Evolutionary conservation across 1,139 yeast species (phyloP), one percentile per base, ranked within the genome.

Genomic region (Candida albicans): DNA sequence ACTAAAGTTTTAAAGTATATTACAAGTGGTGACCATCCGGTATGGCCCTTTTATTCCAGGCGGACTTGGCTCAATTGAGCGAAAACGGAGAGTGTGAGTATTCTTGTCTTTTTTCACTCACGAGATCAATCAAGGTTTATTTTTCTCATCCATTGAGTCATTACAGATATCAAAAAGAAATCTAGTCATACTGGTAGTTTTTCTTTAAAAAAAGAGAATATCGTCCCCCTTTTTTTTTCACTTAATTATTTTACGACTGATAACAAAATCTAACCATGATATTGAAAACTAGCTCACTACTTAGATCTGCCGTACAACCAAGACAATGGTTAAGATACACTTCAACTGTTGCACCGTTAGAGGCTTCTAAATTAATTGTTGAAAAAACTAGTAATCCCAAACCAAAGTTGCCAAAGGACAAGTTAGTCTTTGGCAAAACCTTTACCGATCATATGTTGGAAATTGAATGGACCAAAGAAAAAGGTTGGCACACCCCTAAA

Each of bases 391-490:
- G 73, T 22, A 57, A 71, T 6, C 95, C 96, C 42, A 87, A 87
- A 64, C 58, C 65, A n/a, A 81, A 81, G 47, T 71, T 84, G 42
- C 84, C 96, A 41, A 83, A 85, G 51, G 91, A 87, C 33, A 62
- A 87, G 58, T 79, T 93, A 59, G 83, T 81, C 33, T 93, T 93
- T 64, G 99, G 99, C 48, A 81, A 84, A 61, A 68, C 87, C 9
- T 89, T 91, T 73, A 86, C 96, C 41, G 77, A 93, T 67, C 98
- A 93, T 65, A 93, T 93, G 88, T 73, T 93, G 61, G 81, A 88
- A 55, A 70, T 89, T 42, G 95, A 89, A 61, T 93, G 97, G 96
- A 81, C 81, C 48, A 73, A 73, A 18, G 73, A 74, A 47, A 59
- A 66, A 1, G 99, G 99, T 37, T 93, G 99, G 99, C 85, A 73